Evolutionary conservation across 1,284 basidiomycete genomes (phyloP).

Genomic region (Trichosporon ovoides): DNA sequence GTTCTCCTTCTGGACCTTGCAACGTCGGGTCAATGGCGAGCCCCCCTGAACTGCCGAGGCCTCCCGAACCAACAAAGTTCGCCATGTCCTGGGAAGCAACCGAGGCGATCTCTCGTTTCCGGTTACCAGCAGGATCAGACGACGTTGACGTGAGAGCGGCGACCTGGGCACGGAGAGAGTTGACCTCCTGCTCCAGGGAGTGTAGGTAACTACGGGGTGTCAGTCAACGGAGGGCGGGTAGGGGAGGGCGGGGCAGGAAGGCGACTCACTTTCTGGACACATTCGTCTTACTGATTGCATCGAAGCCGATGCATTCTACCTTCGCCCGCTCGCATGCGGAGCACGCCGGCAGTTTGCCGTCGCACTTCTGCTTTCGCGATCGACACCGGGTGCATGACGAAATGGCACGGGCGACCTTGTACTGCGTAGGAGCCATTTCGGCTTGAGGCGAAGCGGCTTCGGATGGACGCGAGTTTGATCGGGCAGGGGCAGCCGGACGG

Average conservation of each 20-base stretch:
- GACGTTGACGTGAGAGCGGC: constrained; percentile 28
- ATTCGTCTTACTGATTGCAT: constrained; percentile 51
- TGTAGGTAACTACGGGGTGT: constrained; percentile 43
- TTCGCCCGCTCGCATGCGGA: constrained; percentile 46
- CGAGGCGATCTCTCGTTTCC: constrained; percentile 26
- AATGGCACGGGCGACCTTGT: constrained; percentile 49
- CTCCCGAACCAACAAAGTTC: constrained; percentile 13
- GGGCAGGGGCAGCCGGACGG: constrained; percentile 10
- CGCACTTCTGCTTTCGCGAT: constrained; percentile 48
- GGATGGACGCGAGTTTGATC: constrained; percentile 5
- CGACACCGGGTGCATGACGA: constrained; percentile 49
- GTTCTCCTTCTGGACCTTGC: constrained; percentile 23
- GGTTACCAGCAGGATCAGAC: constrained; percentile 24
- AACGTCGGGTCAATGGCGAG: constrained; percentile 21
- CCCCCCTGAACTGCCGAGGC: constrained; percentile 13
- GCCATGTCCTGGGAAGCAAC: constrained; percentile 27
- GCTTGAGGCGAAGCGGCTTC: neutral
- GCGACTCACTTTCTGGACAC: constrained; percentile 49
- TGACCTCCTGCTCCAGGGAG: constrained; percentile 49
- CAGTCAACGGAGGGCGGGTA: neutral
- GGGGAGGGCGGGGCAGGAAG: too few relatives aligned
- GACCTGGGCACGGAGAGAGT: constrained; percentile 44
- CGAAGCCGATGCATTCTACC: constrained; percentile 51
- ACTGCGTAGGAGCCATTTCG: constrained; percentile 20
- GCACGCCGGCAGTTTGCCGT: constrained; percentile 50